A percentile compares a stretch with the other conserved stretches of the same genome.
phyloP scores from a whole-genome alignment of 768 basidiomycete genomes.

The Tulasnella sp. region DNA sequence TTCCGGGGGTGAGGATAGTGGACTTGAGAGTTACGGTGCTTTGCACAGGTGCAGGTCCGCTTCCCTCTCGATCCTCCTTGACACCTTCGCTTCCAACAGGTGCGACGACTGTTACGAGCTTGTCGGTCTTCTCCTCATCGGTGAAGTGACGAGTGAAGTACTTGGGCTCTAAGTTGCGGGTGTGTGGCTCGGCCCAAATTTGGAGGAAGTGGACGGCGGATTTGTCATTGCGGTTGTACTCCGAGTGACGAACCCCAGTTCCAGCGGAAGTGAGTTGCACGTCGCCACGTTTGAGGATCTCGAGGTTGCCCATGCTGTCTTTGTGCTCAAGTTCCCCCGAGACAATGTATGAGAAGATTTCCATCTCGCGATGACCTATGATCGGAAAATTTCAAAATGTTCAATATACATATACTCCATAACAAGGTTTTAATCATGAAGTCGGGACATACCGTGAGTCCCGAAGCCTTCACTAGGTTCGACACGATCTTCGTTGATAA shows the following conservation, averaged over 20 bases:
- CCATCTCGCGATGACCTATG: conserved; percentile 62
- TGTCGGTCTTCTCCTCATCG: conserved; percentile 72
- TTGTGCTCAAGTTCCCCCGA: conserved; percentile 75
- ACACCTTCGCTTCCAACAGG: conserved; percentile 58
- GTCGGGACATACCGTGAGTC: conserved; percentile 43
- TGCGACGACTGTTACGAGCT: conserved; percentile 67
- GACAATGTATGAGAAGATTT: conserved; percentile 88
- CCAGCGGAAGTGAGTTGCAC: conserved; percentile 88
- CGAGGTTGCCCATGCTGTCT: conserved; percentile 69
- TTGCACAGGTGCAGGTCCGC: conserved; percentile 76
- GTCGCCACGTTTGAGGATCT: conserved; percentile 81
- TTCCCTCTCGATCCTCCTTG: conserved; percentile 49
- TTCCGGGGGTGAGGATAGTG: conserved; percentile 53
- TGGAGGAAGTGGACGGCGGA: conserved; percentile 52
- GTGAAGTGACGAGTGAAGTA: conserved; percentile 84
- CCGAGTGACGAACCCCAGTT: conserved; percentile 82
- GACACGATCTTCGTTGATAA: conserved; percentile 93
- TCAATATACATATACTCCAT: background rate
- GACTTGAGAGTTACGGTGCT: conserved; percentile 64
- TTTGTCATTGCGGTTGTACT: conserved; percentile 44
- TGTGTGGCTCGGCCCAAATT: conserved; percentile 56
- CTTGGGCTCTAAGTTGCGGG: conserved; percentile 49
- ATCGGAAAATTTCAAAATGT: conserved; percentile 25
- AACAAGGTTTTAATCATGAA: background rate
- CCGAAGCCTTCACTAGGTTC: conserved; percentile 71